phyloP scores from a whole-genome alignment of 306 rosid species.

The cucumber (Cucumis sativus) region DNA sequence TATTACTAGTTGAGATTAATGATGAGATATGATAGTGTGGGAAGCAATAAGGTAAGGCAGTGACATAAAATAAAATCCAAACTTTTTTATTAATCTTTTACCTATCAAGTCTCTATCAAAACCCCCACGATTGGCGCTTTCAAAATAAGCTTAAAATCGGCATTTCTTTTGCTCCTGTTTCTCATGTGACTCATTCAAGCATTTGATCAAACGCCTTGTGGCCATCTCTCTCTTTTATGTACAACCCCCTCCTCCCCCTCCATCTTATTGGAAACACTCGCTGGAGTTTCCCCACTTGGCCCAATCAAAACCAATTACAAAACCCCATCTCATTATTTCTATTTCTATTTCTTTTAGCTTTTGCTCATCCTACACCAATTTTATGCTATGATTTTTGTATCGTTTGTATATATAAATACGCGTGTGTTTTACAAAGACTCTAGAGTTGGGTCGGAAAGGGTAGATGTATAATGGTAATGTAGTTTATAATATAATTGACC shows the following conservation, averaged over 20 bases:
- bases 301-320: not conserved
- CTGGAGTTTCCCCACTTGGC: not conserved
- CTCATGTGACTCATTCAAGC: conserved; percentile 1
- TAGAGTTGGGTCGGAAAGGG: not conserved
- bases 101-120: conserved; percentile 4
- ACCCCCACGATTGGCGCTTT: not conserved
- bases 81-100: conserved; percentile 10
- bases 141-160: not conserved
- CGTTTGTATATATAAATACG: too few species aligned
- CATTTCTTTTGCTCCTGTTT: not conserved
- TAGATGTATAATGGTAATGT: not conserved
- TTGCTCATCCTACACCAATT: too few species aligned
- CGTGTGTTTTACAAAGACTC: not conserved
- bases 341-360: too few species aligned
- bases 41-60: conserved; percentile 13
- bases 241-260: not conserved
- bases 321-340: not conserved
- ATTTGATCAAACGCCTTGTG: not conserved
- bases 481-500: not conserved
- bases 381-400: too few species aligned
- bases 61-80: conserved; percentile 28
- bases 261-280: not conserved
- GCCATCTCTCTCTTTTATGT: not conserved
- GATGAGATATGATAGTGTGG: conserved; percentile 36
- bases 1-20: conserved; percentile 6